phyloP scores from a whole-genome alignment of 179 eudicot species.

The Drosera spatulata region DNA sequence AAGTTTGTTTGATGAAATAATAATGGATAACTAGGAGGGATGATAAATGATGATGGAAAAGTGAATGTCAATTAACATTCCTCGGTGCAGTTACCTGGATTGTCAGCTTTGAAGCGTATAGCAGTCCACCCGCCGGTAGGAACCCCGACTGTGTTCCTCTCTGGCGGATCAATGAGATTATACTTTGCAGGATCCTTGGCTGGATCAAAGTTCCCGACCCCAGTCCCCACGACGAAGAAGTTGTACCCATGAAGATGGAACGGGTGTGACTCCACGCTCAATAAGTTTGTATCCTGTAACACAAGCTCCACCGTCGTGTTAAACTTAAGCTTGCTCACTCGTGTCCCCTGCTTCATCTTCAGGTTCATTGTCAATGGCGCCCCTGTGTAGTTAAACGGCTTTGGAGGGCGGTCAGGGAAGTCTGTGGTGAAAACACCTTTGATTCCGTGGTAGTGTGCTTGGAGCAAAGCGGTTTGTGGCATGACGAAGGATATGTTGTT shows the following conservation, averaged over 20 bases:
- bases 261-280: conserved; percentile 8
- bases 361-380: background rate
- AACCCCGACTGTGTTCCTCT: conserved; percentile 9
- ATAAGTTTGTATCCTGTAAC: conserved; percentile 9
- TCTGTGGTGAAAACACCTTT: conserved; percentile 5
- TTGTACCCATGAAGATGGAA: conserved; percentile 10
- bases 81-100: conserved; percentile 1
- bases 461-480: conserved; percentile 7
- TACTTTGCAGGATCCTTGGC: background rate
- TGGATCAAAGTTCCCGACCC: conserved; percentile 5
- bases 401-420: conserved; percentile 5
- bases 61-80: too few relatives aligned
- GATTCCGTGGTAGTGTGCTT: conserved; percentile 7
- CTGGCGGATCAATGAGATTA: conserved; percentile 10
- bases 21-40: too few relatives aligned
- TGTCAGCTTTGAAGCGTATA: conserved; percentile 9
- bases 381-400: conserved; percentile 5
- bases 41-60: too few relatives aligned
- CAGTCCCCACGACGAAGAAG: conserved; percentile 6
- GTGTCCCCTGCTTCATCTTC: conserved; percentile 7
- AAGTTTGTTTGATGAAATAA: too few relatives aligned
- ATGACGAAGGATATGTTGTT: conserved; percentile 7
- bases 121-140: conserved; percentile 12
- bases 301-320: conserved; percentile 8
- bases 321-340: background rate